phyloP scores from a whole-genome alignment of 2,329 filamentous ascomycete species.

The Claviceps monticola region DNA sequence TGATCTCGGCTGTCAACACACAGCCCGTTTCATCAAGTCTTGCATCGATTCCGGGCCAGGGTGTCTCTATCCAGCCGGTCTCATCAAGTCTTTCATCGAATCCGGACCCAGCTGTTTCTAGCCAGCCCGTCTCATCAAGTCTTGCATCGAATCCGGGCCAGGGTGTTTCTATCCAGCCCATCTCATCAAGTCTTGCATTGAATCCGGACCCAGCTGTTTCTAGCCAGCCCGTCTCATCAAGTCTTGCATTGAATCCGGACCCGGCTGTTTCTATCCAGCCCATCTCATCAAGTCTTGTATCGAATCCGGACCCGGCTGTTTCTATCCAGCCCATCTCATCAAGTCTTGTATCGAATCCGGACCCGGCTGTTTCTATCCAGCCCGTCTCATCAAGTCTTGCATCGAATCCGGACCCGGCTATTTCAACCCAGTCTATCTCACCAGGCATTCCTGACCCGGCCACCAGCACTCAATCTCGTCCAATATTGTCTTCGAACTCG shows the following conservation, averaged over 20 bases:
- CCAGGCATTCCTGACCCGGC: background rate
- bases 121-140: background rate
- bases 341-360: background rate
- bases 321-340: background rate
- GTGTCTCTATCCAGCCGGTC: background rate
- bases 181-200: background rate
- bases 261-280: background rate
- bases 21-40: background rate
- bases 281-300: background rate
- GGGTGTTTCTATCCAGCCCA: background rate
- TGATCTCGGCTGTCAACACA: background rate
- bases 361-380: background rate
- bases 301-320: background rate
- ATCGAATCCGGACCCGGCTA: background rate
- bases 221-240: background rate
- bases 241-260: background rate
- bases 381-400: background rate
- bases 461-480: background rate
- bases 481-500: background rate
- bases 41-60: background rate
- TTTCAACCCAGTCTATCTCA: background rate
- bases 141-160: background rate
- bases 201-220: background rate
- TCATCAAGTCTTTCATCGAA: background rate
- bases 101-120: background rate